phyloP scores from a whole-genome alignment of 176 grass and related monocot species.

The Oryza meyeriana region DNA sequence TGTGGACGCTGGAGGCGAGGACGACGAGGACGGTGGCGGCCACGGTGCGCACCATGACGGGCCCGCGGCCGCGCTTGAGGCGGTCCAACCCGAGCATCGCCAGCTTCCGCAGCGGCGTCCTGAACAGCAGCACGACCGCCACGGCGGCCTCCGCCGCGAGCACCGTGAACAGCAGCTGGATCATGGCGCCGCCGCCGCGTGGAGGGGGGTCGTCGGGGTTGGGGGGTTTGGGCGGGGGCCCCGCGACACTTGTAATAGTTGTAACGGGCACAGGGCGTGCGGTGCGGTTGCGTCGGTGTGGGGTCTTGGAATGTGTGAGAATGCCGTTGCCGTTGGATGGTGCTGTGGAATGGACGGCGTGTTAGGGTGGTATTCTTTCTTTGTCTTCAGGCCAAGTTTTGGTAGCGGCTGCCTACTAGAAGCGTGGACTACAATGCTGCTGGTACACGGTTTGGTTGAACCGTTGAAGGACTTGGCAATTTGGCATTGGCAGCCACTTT shows the following conservation, averaged over 20 bases:
- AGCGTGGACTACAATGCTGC: too few species aligned
- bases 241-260: not conserved
- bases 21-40: conserved; percentile 69
- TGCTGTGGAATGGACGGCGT: not conserved
- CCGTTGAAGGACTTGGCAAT: not conserved
- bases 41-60: conserved; percentile 77
- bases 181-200: conserved; percentile 37
- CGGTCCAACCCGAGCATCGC: conserved; percentile 53
- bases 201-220: not conserved
- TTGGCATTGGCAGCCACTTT: too few species aligned
- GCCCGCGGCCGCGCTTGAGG: conserved; percentile 69
- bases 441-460: not conserved
- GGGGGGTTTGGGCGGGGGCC: not conserved
- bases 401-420: not conserved
- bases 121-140: conserved; percentile 64
- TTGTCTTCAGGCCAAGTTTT: not conserved
- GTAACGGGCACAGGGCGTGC: not conserved
- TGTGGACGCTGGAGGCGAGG: conserved; percentile 68
- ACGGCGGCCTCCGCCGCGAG: conserved; percentile 51
- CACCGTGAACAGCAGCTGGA: conserved; percentile 73
- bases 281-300: not conserved
- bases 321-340: not conserved
- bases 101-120: conserved; percentile 63
- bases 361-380: not conserved
- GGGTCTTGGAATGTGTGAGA: conserved; percentile 26